Base-by-base conservation (phyloP, 2,329 filamentous ascomycete species). In the Annulohypoxylon truncatum region DNA sequence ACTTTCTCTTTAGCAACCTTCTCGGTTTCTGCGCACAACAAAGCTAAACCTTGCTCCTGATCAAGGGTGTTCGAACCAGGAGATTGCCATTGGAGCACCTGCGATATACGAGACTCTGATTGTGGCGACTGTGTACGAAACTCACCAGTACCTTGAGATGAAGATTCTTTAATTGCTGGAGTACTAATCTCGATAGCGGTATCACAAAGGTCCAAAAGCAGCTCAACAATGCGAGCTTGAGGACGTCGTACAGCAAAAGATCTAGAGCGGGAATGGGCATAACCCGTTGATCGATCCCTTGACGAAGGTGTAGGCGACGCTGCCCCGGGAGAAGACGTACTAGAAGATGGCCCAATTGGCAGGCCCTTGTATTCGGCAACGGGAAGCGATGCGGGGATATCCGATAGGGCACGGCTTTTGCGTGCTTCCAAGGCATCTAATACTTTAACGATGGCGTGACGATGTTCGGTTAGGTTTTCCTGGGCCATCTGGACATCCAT, bases 401-500 rank as follows among this genome's bases (percentile, higher is more conserved):
- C 84, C 61, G 83, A 81, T 77, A 86, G 68, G 75, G 89, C 84
- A 20, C 90, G 87, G 70, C 90, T 90, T 71, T 90, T 87, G 54
- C 92, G 87, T 61, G 91, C 90, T 78, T 99, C 96, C 40, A 97
- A 85, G 18, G 92, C 93, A 80, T 99, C 96, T 9, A 99, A 85
- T 7, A 99, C 94, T 78, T 91, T 97, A 76, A 99, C 96, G 73
- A 99, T 97, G 38, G 92, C 87, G 78, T 97, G 94, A 4, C 96
- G 91, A 79, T 99, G 96, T 75, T 99, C 96, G 5, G 90, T 92
- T 51, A 99, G 83, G 67, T 89, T 93, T 76, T 99, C 96, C 75
- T 99, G 96, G 4, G 94, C 89, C 84, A 98, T 91, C 77, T 99
- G 95, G 3, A 99, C 94, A 73, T 98, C 95, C 92, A 97, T 96